Conservation (phyloP, 2,329 filamentous ascomycete genomes). For the Claviceps arundinis region DNA sequence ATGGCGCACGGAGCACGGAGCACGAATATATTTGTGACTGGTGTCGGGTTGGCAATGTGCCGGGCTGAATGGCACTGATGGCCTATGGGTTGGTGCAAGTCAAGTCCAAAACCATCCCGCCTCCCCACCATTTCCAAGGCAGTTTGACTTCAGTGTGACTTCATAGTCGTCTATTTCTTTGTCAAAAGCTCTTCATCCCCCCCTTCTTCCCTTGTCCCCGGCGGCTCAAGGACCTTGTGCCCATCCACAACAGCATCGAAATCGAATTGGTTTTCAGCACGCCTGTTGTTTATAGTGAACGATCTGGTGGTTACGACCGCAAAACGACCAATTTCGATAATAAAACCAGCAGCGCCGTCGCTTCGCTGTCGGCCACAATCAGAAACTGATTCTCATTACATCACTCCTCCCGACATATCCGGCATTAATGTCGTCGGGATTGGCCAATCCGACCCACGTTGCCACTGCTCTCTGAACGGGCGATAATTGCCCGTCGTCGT, state of each 20-base stretch:
- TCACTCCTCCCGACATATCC: neutral
- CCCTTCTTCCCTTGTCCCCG: neutral
- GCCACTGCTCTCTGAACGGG: neutral
- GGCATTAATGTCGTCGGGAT: neutral
- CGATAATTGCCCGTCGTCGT: neutral
- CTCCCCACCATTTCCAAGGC: conserved; percentile 3
- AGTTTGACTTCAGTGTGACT: neutral
- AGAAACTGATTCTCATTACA: neutral
- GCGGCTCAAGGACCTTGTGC: conserved; percentile 4
- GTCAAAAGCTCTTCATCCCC: neutral
- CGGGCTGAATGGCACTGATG: neutral
- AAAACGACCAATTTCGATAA: neutral
- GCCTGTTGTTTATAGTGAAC: neutral
- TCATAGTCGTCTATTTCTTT: neutral
- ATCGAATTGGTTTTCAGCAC: conserved; percentile 2
- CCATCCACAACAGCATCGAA: neutral
- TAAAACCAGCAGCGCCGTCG: neutral
- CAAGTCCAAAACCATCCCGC: conserved; percentile 6
- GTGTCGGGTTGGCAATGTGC: neutral
- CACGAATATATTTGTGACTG: neutral
- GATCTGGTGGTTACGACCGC: neutral
- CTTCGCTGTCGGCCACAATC: neutral
- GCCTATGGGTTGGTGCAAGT: neutral
- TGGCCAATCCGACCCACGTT: neutral
- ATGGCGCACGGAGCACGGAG: neutral